Percentiles rank a stretch among this genome's conserved stretches.
phyloP scores from a whole-genome alignment of 2,329 filamentous ascomycete species.

The Verticillium albo-atrum region DNA sequence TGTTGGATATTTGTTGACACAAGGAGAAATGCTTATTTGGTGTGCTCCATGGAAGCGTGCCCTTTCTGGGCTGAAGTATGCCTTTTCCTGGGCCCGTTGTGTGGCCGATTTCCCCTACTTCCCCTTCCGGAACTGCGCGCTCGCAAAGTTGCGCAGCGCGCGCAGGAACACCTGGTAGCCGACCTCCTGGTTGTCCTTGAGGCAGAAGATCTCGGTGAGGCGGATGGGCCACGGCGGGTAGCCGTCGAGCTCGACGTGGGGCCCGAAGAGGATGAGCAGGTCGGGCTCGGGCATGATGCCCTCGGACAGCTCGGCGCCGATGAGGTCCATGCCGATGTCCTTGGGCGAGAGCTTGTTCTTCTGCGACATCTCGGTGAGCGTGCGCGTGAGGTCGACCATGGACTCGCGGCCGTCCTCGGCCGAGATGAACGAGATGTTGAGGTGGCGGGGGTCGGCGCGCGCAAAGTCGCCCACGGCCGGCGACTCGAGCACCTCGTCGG shows the following conservation, averaged over 20 bases:
- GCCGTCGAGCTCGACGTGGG: constrained; percentile 76
- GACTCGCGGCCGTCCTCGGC: constrained; percentile 88
- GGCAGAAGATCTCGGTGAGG: constrained; percentile 86
- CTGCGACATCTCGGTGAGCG: constrained; percentile 92
- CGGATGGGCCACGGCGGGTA: constrained; percentile 97
- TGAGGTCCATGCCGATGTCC: constrained; percentile 80
- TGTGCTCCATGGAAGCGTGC: no score
- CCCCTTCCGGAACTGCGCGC: constrained; percentile 84
- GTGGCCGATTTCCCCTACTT: constrained; percentile 32
- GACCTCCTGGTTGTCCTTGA: constrained; percentile 73
- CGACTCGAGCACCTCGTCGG: constrained; percentile 32
- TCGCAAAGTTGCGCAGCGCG: constrained; percentile 77
- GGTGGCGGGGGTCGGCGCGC: constrained; percentile 27
- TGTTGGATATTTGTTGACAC: neutral
- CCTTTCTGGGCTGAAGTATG: neutral
- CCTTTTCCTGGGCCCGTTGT: no score
- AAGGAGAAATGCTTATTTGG: neutral
- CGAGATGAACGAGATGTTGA: constrained; percentile 73
- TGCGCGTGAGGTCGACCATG: constrained; percentile 91
- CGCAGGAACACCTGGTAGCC: constrained; percentile 92
- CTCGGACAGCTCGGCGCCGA: constrained; percentile 81
- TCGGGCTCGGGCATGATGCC: constrained; percentile 86
- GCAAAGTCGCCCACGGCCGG: constrained; percentile 16
- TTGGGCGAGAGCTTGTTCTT: constrained; percentile 73
- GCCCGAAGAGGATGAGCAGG: constrained; percentile 80